Evolutionary conservation across 1,139 yeast genomes (phyloP), one percentile per base, ranked within the genome.

Genomic region (Suhomyces choctaworum): DNA sequence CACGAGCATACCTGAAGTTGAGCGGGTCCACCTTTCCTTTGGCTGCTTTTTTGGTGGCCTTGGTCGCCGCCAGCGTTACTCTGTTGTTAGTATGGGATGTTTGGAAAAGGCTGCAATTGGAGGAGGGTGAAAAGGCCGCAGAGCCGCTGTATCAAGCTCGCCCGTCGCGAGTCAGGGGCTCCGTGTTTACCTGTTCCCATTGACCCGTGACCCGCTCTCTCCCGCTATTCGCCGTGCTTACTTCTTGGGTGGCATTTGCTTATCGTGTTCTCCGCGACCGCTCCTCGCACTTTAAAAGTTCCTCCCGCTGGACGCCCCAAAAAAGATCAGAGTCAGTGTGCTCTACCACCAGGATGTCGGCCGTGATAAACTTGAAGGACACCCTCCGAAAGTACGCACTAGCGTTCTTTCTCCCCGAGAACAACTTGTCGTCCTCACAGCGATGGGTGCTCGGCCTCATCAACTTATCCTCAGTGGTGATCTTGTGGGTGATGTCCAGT

Each of bases 401-500:
- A 25, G 50, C 48, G 11, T 46, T 46, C 40, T 45, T 47, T 29
- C 36, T 40, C 4, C 44, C 53, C 12, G 49, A 45, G 11, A 40
- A 42, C 31, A 40, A 48, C 40, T 55, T 65, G 7, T 47, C 56
- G 10, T 32, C 56, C 8, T 40, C 57, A 5, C 75, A 71, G 46
- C 68, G 66, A 46, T 88, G 96, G 96, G 68, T 81, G 1, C 54
- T 85, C 12, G 97, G 97, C 2, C 70, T 90, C 21, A 50, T 82
- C 19, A 76, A 86, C 60, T 70, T 90, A 16, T 69, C 78, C 1
- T 68, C 83, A 24, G 97, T 90, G 36, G 86, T 90, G 14, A 56
- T 85, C 1, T 74, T 88, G 24, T 90, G 97, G 97, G 96, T 89
- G 19, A 66, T 82, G 32, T 86, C 95, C 3, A 85, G 95, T 10